A percentile compares a stretch with the other conserved stretches of the same genome.
These are phyloP conservation scores for Neospermospora avenae DNA, from an alignment of 2,329 filamentous ascomycete genomes.

Conservation along the genomic window DNA sequence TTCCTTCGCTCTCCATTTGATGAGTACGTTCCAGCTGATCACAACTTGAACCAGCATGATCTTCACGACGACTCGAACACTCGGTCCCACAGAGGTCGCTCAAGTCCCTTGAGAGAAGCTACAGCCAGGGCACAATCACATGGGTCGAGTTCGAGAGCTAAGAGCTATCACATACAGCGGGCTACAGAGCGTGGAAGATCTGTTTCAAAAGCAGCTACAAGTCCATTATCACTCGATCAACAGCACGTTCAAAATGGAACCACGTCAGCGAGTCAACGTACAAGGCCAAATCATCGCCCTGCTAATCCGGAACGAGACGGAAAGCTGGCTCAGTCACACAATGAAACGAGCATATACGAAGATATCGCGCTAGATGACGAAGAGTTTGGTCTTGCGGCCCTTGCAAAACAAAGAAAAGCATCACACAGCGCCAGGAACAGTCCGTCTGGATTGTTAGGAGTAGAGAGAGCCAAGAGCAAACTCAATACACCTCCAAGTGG, in stretches of 20 bases:
- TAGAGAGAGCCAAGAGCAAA: slow-evolving; percentile 19
- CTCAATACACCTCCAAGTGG: slow-evolving; percentile 26
- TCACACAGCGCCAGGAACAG: slow-evolving; percentile 22
- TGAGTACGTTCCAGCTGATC: slow-evolving; percentile 22
- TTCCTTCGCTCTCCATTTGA: slow-evolving; percentile 1
- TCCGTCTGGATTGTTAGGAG: slow-evolving; percentile 15
- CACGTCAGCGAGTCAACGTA: slow-evolving; percentile 11
- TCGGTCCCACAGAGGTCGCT: slow-evolving; percentile 4
- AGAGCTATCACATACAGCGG: slow-evolving; percentile 29
- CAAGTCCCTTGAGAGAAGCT: slow-evolving; percentile 16
- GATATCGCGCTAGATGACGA: slow-evolving; percentile 29
- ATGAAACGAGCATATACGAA: slow-evolving; percentile 29
- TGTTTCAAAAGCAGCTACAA: slow-evolving; percentile 31
- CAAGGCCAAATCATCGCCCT: slow-evolving; percentile 7
- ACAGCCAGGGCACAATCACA: slow-evolving; percentile 13
- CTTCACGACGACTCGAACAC: slow-evolving; percentile 6
- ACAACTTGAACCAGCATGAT: slow-evolving; percentile 3
- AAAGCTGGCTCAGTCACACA: not conserved
- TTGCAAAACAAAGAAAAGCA: slow-evolving; percentile 18
- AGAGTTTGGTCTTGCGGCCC: slow-evolving; percentile 14
- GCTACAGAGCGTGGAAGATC: slow-evolving; percentile 27
- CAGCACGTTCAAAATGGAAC: slow-evolving; percentile 11
- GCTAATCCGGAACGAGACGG: slow-evolving; percentile 5
- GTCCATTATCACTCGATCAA: slow-evolving; percentile 24
- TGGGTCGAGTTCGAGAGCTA: slow-evolving; percentile 13